Evolutionary conservation across 306 rosid genomes (phyloP), one percentile per base, ranked within the genome.

Genomic region (Trifolium dubium): DNA sequence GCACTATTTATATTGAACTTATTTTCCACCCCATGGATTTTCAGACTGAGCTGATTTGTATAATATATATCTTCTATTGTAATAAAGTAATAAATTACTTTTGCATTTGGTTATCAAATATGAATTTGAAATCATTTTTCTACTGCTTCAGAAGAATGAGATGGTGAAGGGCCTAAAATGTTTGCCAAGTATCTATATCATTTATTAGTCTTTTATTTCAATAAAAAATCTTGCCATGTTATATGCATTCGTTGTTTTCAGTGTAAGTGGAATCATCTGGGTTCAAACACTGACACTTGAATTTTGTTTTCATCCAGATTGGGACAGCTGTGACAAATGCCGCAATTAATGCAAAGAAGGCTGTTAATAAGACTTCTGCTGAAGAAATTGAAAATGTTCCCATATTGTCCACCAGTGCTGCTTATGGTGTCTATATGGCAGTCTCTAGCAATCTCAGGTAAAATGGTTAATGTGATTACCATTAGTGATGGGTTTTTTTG

Each of bases 401-500:
- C 61, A 71, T 92, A 60, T 23, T 92, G 63, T 85, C 97, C 65
- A 94, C 99, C 29, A 94, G 97, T 73, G 89, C 69, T 56, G 97
- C 92, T 53, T 94, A 92, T 82, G 97, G 99, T 64, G 86, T 88
- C 67, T 94, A 90, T 71, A 90, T 92, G 97, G 89, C 97, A 28
- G 82, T 94, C 80, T 94, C 99, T 17, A 92, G 97, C 92, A 94
- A 94, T 60, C 88, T 92, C 80, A 89, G 99, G 99, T 94, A 88
- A 75, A 51, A 72, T 5, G 46, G 71, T 34, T 29, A 70, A 51
- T 69, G 23, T 75, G 68, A 30, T 59, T 59, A 59, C 11, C 19
- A 49, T 62, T 47, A 56, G n/a, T 59, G 55, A n/a, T 59, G 40
- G 3, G n/a, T 69, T 71, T 34, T 34, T 84, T 34, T 46, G 6